Evolutionary conservation across 345 rosid species (phyloP).

Genomic region (Toxicodendron radicans): DNA sequence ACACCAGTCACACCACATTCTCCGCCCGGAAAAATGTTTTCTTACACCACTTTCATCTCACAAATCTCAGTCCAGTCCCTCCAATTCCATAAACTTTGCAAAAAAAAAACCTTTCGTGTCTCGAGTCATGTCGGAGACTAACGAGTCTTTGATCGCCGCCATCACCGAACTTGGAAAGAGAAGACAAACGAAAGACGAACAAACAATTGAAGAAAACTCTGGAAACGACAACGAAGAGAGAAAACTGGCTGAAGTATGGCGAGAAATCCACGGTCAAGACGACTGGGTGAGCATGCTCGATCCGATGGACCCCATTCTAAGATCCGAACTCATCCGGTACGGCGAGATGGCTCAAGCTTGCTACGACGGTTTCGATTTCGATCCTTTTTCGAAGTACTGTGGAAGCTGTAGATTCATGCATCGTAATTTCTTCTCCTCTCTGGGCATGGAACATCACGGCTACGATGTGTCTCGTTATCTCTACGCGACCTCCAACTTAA

Average conservation of each 20-base stretch:
- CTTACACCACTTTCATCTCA: slow-evolving; percentile 10
- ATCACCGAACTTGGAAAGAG: slow-evolving; percentile 35
- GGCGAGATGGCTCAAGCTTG: slow-evolving; percentile 92
- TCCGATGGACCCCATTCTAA: slow-evolving; percentile 69
- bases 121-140: slow-evolving; percentile 30
- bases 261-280: slow-evolving; percentile 72
- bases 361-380: slow-evolving; percentile 83
- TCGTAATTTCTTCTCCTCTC: slow-evolving; percentile 49
- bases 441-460: slow-evolving; percentile 47
- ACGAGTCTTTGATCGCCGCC: slow-evolving; percentile 38
- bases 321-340: slow-evolving; percentile 79
- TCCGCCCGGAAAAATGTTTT: slow-evolving; percentile 7
- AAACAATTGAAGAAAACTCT: neutral
- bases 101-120: slow-evolving; percentile 14
- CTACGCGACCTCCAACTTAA: slow-evolving; percentile 72
- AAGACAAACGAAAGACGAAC: slow-evolving; percentile 14
- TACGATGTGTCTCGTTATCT: slow-evolving; percentile 65
- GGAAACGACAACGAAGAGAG: slow-evolving; percentile 8
- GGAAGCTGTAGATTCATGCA: slow-evolving; percentile 70
- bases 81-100: slow-evolving; percentile 4
- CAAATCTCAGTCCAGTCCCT: neutral
- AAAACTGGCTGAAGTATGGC: slow-evolving; percentile 54
- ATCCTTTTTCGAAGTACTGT: slow-evolving; percentile 70
- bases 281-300: slow-evolving; percentile 78
- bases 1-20: neutral